Conservation (phyloP, 306 rosid genomes). For the Astragalus glycyphyllos region DNA sequence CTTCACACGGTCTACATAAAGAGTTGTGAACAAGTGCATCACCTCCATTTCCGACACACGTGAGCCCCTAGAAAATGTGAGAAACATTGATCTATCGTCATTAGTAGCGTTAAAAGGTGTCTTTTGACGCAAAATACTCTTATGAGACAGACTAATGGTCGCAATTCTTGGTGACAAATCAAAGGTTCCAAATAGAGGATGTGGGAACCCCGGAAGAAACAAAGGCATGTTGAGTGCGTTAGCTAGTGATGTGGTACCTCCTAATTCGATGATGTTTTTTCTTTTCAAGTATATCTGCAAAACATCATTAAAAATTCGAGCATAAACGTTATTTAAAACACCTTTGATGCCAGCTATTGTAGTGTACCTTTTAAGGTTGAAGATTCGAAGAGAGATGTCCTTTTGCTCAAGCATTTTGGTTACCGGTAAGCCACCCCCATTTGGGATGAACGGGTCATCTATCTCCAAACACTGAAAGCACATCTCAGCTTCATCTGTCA, state of each 20-base stretch:
- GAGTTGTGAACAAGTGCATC: conserved; percentile 35
- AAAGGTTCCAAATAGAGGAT: conserved; percentile 60
- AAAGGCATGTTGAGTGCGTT: conserved; percentile 28
- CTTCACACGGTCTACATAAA: conserved; percentile 53
- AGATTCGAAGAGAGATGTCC: conserved; percentile 47
- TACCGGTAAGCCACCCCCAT: conserved; percentile 38
- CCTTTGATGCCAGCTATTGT: conserved; percentile 52
- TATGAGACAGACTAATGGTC: conserved; percentile 18
- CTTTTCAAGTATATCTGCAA: conserved; percentile 36
- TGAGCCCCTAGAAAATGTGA: conserved; percentile 72
- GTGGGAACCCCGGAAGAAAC: conserved; percentile 60
- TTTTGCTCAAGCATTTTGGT: conserved; percentile 39
- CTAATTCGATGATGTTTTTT: no score
- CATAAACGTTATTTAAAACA: conserved; percentile 49
- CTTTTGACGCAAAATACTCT: conserved; percentile 47
- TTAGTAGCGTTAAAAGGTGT: conserved; percentile 27
- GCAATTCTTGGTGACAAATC: not conserved
- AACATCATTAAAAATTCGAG: conserved; percentile 57
- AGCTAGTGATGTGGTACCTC: not conserved
- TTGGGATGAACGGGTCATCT: not conserved
- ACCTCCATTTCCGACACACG: conserved; percentile 58
- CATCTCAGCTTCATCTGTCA: conserved; percentile 48
- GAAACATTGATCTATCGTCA: conserved; percentile 64
- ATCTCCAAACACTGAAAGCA: conserved; percentile 51
- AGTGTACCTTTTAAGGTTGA: conserved; percentile 45